These are phyloP conservation scores for Kodamaea leandrae DNA, from an alignment of 805 yeast species.

Conservation along the genomic window DNA sequence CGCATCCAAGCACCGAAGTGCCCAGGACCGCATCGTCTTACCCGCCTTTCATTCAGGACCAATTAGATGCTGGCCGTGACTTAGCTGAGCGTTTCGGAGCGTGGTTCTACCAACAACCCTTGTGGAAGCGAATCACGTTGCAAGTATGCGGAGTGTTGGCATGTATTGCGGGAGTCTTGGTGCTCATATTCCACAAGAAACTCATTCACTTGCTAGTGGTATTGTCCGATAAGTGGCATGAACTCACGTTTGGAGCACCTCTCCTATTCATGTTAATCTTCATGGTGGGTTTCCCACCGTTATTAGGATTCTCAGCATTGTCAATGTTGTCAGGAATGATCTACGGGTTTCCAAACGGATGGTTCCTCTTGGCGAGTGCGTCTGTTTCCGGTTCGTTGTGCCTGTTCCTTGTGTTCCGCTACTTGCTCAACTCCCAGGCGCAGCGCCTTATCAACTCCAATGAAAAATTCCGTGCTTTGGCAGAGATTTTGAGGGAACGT, in stretches of 20 bases:
- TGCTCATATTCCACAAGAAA: slow-evolving; percentile 34
- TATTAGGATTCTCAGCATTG: slow-evolving; percentile 75
- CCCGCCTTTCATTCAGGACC: slow-evolving; percentile 9
- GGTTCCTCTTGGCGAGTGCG: slow-evolving; percentile 69
- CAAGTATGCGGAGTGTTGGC: slow-evolving; percentile 19
- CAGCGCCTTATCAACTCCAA: slow-evolving; percentile 56
- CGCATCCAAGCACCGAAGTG: not conserved
- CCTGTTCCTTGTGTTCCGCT: slow-evolving; percentile 70
- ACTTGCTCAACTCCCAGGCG: slow-evolving; percentile 56
- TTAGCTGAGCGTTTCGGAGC: slow-evolving; percentile 4
- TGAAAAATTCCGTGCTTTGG: slow-evolving; percentile 67
- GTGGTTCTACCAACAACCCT: slow-evolving; percentile 21
- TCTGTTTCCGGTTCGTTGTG: slow-evolving; percentile 70
- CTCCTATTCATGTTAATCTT: slow-evolving; percentile 54
- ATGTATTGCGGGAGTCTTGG: slow-evolving; percentile 16
- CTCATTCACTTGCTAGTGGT: slow-evolving; percentile 37
- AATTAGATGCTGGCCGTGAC: slow-evolving; percentile 5
- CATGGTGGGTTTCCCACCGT: slow-evolving; percentile 83
- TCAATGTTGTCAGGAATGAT: slow-evolving; percentile 72
- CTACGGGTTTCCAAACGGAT: slow-evolving; percentile 78
- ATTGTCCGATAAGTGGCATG: slow-evolving; percentile 46
- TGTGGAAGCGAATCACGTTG: slow-evolving; percentile 12
- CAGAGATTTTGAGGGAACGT: slow-evolving; percentile 68
- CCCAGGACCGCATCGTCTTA: not conserved
- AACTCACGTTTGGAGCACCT: slow-evolving; percentile 39